Evolutionary conservation across 306 rosid species (phyloP).

Genomic region (Casuarina equisetifolia): DNA sequence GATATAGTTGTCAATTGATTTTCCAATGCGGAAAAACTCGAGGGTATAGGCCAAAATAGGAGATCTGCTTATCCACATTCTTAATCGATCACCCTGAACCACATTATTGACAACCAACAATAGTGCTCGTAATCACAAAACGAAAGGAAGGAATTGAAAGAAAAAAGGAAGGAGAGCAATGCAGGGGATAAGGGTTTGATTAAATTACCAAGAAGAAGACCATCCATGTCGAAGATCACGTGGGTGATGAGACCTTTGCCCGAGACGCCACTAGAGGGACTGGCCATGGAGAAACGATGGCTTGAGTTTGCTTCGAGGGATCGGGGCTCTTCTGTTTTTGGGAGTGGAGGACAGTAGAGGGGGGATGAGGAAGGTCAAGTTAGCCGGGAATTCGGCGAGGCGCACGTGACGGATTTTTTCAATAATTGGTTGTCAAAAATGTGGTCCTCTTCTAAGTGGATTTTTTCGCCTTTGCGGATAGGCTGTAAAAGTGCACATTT

Average conservation of each 20-base stretch:
- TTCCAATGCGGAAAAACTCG: neutral
- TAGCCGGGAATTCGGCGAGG: too few relatives aligned
- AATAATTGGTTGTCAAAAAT: too few relatives aligned
- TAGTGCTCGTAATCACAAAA: neutral
- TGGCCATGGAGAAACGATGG: slow-evolving; percentile 45
- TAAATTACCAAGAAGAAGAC: slow-evolving; percentile 80
- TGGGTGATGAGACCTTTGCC: slow-evolving; percentile 52
- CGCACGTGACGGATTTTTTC: too few relatives aligned
- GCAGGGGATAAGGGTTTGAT: neutral
- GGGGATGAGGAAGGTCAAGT: too few relatives aligned
- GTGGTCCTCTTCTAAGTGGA: too few relatives aligned
- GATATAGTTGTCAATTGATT: neutral
- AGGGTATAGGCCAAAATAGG: neutral
- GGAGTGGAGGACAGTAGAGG: neutral
- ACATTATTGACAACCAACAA: neutral
- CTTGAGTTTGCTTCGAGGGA: neutral
- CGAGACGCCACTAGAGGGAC: slow-evolving; percentile 31
- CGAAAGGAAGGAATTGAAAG: neutral
- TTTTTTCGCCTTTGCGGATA: too few relatives aligned
- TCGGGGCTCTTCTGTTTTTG: neutral
- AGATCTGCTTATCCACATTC: neutral
- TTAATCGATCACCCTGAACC: neutral
- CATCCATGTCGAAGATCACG: slow-evolving; percentile 92
- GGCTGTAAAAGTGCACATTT: too few relatives aligned
- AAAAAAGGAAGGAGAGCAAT: neutral